phyloP scores from a whole-genome alignment of 2,329 filamentous ascomycete species.

The Talaromyces albobiverticillius region DNA sequence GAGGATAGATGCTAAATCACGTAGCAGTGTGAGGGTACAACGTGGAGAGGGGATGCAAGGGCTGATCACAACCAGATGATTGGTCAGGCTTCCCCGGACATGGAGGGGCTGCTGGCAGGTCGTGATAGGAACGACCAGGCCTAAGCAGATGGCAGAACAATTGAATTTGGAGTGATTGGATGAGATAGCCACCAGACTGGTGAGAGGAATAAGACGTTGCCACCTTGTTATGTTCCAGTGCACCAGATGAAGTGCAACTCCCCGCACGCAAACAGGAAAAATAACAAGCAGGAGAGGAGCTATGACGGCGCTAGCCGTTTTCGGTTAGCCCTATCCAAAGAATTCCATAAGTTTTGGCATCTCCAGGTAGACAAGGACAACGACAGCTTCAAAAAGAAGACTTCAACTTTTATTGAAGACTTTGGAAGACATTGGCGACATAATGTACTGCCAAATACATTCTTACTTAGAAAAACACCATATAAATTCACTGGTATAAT shows the following conservation, averaged over 20 bases:
- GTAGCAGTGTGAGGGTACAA: background rate
- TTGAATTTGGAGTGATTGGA: no score
- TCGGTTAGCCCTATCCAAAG: background rate
- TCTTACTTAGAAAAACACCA: no score
- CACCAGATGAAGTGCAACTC: background rate
- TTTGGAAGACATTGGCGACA: no score
- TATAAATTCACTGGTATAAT: no score
- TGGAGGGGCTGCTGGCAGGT: background rate
- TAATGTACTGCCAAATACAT: no score
- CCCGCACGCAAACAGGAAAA: background rate
- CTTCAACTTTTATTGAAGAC: no score
- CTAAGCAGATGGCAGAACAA: background rate
- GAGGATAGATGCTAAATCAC: background rate
- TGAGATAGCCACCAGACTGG: no score
- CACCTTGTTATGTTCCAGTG: background rate
- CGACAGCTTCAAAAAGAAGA: no score
- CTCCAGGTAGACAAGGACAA: no score
- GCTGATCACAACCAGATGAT: constrained; percentile 1
- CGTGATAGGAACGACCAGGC: constrained; percentile 7
- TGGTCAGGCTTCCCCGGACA: constrained; percentile 3
- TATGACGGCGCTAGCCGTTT: background rate
- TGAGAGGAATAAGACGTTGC: background rate
- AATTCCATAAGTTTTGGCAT: no score
- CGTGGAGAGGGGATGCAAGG: background rate
- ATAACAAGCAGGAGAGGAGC: background rate